Percentiles rank a stretch among this genome's conserved stretches.
These are phyloP conservation scores for Draba incana DNA, from an alignment of 345 rosid genomes.

Conservation along the genomic window DNA sequence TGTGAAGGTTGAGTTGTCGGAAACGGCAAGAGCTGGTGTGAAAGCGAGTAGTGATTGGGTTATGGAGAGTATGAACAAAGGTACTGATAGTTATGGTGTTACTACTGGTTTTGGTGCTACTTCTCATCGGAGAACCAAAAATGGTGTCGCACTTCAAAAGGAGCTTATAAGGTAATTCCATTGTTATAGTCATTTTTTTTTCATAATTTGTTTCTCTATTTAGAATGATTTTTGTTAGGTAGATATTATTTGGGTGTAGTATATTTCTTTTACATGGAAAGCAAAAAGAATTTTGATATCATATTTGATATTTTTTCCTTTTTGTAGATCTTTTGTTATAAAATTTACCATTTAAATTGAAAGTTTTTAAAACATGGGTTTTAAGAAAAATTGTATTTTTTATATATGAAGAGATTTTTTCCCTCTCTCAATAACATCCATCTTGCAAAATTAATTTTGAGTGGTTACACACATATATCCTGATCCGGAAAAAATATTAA, in stretches of 20 bases:
- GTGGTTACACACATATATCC: no score
- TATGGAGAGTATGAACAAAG: constrained; percentile 75
- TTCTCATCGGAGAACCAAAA: constrained; percentile 71
- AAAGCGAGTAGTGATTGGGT: constrained; percentile 88
- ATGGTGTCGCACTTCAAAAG: constrained; percentile 69
- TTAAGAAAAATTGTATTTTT: background rate
- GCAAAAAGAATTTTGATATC: background rate
- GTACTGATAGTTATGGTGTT: constrained; percentile 71
- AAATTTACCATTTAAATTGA: background rate
- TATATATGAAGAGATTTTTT: no score
- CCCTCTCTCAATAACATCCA: no score
- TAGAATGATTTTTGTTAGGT: background rate
- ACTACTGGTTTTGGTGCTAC: constrained; percentile 85
- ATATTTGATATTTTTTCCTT: background rate
- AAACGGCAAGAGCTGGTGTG: constrained; percentile 57
- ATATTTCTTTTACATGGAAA: background rate
- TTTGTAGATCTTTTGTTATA: background rate
- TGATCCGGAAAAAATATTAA: no score
- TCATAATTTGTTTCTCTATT: background rate
- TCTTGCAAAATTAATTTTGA: no score
- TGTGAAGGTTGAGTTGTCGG: constrained; percentile 58
- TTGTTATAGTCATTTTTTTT: background rate
- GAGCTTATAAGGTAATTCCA: constrained; percentile 66
- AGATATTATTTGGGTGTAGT: background rate
- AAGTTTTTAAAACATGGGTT: background rate